Base-by-base conservation (phyloP, 228 moss, liverwort and hornwort species). In the Sphagnum magellanicum region DNA sequence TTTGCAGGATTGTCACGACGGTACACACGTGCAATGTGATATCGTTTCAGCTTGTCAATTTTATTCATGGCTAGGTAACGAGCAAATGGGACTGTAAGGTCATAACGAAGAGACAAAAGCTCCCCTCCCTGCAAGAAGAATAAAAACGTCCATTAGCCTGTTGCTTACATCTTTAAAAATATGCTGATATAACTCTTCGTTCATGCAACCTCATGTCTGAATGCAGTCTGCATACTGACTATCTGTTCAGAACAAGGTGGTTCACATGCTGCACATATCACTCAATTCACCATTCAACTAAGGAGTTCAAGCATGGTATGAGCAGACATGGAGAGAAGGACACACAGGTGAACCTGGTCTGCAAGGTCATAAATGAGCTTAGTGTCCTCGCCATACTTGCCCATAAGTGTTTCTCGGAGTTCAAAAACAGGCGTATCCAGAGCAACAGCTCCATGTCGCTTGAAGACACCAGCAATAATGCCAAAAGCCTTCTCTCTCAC, bases 281-380 rank as follows among this genome's bases (percentile, higher is more conserved):
- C 32, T 32, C 3, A 0, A 32, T 32, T 32, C 32, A 32, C 32
- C 32, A 32, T 32, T 32, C 32, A 32, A 32, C 32, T 32, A 32
- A 32, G 32, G 32, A 32, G 32, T 32, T 32, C 32, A 32, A 32
- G 32, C 32, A 32, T 32, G 32, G 32, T 32, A 55, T 55, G 55
- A 55, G 55, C 8, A 55, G 55, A 12, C 6, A 5, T 53, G 68
- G 49, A 16, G 50, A 61, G 17, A n/a, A 49, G 13, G 60, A 14
- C 7, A 70, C 49, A 4, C 47, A 60, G 17, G 7, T 49, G 51
- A 9, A 80, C 80, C 79, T 86, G 86, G 72, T 86, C 86, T 32
- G 86, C 82, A 66, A 86, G 86, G 50, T 86, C 86, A 68, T 86
- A 86, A 15, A 86, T 86, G 4, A 86, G 75, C 71, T 86, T 86